phyloP scores from a whole-genome alignment of 352 stramenopile species.

The Globisporangium iwayamae region DNA sequence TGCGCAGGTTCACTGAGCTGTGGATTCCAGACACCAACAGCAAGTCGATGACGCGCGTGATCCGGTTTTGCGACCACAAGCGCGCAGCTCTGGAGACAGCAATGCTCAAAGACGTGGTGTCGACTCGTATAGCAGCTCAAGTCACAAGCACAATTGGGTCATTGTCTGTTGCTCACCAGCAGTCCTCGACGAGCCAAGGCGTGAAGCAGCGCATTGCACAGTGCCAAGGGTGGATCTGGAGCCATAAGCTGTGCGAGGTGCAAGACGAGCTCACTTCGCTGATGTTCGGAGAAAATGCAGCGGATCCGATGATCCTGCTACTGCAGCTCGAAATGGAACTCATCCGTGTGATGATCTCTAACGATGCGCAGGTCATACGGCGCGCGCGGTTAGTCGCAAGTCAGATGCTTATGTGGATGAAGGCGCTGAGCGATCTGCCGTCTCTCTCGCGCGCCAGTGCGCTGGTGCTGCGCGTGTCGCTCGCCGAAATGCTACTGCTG shows the following conservation, averaged over 20 bases:
- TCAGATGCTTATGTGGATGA: slow-evolving; percentile 26
- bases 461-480: slow-evolving; percentile 18
- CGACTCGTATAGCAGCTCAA: neutral
- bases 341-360: slow-evolving; percentile 35
- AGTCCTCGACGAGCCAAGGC: neutral
- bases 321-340: slow-evolving; percentile 27
- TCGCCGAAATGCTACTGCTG: slow-evolving; percentile 34
- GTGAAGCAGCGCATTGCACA: slow-evolving; percentile 20
- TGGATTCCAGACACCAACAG: slow-evolving; percentile 16
- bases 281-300: slow-evolving; percentile 10
- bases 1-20: slow-evolving; percentile 27
- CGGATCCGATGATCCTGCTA: slow-evolving; percentile 26
- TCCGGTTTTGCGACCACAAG: slow-evolving; percentile 29
- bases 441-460: slow-evolving; percentile 28
- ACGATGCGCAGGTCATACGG: slow-evolving; percentile 26
- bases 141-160: neutral
- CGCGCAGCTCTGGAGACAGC: slow-evolving; percentile 30
- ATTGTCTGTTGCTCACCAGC: too few relatives aligned
- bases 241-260: slow-evolving; percentile 23
- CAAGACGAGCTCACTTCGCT: slow-evolving; percentile 8
- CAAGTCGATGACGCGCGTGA: slow-evolving; percentile 1
- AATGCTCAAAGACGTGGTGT: slow-evolving; percentile 27
- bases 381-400: slow-evolving; percentile 20
- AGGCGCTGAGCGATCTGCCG: slow-evolving; percentile 24
- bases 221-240: slow-evolving; percentile 27